phyloP scores from a whole-genome alignment of 192 early-diverging fungal species.

The Phlyctochytrium planicorne region DNA sequence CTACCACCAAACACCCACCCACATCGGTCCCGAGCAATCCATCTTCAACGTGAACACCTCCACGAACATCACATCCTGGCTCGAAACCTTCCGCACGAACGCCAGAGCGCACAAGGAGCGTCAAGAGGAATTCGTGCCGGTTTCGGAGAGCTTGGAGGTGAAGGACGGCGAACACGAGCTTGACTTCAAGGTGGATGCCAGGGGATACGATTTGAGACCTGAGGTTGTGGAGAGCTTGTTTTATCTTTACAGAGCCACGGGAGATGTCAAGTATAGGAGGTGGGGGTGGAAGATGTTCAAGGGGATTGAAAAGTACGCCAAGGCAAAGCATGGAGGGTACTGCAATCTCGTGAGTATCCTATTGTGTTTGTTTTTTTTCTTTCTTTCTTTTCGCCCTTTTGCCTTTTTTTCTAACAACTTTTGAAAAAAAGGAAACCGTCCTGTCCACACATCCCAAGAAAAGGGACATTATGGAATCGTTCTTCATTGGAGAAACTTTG shows the following conservation, averaged over 20 bases:
- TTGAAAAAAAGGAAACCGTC: not conserved
- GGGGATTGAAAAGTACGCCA: too few relatives aligned
- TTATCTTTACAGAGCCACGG: constrained; percentile 22
- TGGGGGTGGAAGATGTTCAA: constrained; percentile 73
- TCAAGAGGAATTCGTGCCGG: not conserved
- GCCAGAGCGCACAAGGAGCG: not conserved
- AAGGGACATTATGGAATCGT: constrained; percentile 37
- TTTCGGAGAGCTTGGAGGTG: not conserved
- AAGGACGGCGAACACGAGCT: constrained; percentile 27
- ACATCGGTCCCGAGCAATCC: constrained; percentile 80
- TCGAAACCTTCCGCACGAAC: not conserved
- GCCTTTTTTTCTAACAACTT: not conserved
- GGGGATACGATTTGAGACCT: constrained; percentile 10
- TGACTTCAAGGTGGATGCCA: constrained; percentile 50
- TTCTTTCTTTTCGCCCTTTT: constrained; percentile 6
- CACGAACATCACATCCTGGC: not conserved
- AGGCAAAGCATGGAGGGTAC: constrained; percentile 47
- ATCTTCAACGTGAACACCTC: constrained; percentile 51
- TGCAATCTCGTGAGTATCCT: constrained; percentile 19
- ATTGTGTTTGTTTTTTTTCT: not conserved
- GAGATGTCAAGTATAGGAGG: constrained; percentile 29
- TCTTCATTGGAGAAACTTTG: constrained; percentile 82
- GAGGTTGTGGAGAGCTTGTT: constrained; percentile 23
- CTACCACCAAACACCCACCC: constrained; percentile 75
- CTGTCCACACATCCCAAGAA: not conserved